phyloP scores from a whole-genome alignment of 2,329 filamentous ascomycete genomes.

The Cladophialophora bantiana region DNA sequence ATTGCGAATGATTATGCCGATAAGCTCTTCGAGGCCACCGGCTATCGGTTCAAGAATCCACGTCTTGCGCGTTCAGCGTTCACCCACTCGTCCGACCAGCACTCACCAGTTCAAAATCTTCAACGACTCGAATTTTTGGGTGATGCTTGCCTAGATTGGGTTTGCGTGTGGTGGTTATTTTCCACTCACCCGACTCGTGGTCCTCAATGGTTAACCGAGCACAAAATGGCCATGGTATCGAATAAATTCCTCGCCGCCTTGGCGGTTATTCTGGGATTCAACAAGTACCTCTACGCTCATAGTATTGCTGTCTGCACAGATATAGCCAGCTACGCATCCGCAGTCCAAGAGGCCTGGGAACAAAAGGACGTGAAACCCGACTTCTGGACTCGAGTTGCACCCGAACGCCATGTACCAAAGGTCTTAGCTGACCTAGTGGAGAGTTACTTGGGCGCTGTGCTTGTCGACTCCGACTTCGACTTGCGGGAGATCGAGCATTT shows the following conservation, averaged over 20 bases:
- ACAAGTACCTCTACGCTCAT: slow-evolving; percentile 70
- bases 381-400: slow-evolving; percentile 52
- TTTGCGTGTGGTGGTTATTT: slow-evolving; percentile 82
- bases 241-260: slow-evolving; percentile 91
- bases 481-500: slow-evolving; percentile 76
- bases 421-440: slow-evolving; percentile 86
- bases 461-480: slow-evolving; percentile 85
- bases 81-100: slow-evolving; percentile 82
- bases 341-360: slow-evolving; percentile 55
- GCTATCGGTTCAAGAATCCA: slow-evolving; percentile 75
- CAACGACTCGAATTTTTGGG: slow-evolving; percentile 92
- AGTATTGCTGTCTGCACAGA: slow-evolving; percentile 43
- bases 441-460: slow-evolving; percentile 86
- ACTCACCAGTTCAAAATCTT: slow-evolving; percentile 82
- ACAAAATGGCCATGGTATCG: slow-evolving; percentile 99
- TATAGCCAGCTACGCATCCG: slow-evolving; percentile 52
- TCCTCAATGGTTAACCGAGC: slow-evolving; percentile 96
- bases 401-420: slow-evolving; percentile 49
- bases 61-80: slow-evolving; percentile 83
- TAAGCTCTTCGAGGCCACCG: slow-evolving; percentile 66
- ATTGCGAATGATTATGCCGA: slow-evolving; percentile 72
- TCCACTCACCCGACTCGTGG: slow-evolving; percentile 77
- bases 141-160: slow-evolving; percentile 86
- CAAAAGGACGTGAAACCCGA: slow-evolving; percentile 46
- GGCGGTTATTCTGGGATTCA: slow-evolving; percentile 77